Evolutionary conservation across 2,329 filamentous ascomycete genomes (phyloP).

Genomic region (Talaromyces rugulosus): DNA sequence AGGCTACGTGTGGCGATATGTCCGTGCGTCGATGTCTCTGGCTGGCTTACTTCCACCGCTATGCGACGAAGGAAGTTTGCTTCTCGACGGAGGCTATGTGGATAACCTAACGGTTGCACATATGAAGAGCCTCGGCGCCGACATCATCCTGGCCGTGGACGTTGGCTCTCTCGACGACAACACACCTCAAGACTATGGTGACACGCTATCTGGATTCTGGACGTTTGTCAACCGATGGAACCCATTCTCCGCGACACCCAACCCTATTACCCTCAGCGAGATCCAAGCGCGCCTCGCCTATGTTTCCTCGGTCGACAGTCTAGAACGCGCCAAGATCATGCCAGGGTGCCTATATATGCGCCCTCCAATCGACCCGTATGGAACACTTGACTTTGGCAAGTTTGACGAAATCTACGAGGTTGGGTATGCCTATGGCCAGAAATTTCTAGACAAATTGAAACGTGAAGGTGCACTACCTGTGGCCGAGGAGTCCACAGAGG

Average conservation of each 20-base stretch:
- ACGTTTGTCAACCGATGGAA: slow-evolving; percentile 96
- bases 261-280: slow-evolving; percentile 90
- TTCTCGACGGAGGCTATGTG: slow-evolving; percentile 92
- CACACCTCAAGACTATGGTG: slow-evolving; percentile 86
- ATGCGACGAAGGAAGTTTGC: slow-evolving; percentile 95
- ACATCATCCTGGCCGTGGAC: slow-evolving; percentile 93
- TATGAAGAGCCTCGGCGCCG: slow-evolving; percentile 91
- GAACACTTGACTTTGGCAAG: slow-evolving; percentile 91
- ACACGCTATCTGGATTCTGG: slow-evolving; percentile 93
- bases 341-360: slow-evolving; percentile 94
- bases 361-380: slow-evolving; percentile 88
- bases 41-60: slow-evolving; percentile 88
- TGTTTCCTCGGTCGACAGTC: slow-evolving; percentile 87
- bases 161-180: slow-evolving; percentile 91
- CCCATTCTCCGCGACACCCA: slow-evolving; percentile 80
- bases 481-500: slow-evolving; percentile 69
- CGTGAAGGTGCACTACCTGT: slow-evolving; percentile 72
- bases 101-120: slow-evolving; percentile 96
- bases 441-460: slow-evolving; percentile 71
- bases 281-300: slow-evolving; percentile 95
- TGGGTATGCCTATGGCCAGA: slow-evolving; percentile 79
- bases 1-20: slow-evolving; percentile 96
- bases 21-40: slow-evolving; percentile 93
- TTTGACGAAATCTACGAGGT: slow-evolving; percentile 95
- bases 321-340: slow-evolving; percentile 87